phyloP scores from a whole-genome alignment of 129 eudicot genomes.

The Escallonia rubra region DNA sequence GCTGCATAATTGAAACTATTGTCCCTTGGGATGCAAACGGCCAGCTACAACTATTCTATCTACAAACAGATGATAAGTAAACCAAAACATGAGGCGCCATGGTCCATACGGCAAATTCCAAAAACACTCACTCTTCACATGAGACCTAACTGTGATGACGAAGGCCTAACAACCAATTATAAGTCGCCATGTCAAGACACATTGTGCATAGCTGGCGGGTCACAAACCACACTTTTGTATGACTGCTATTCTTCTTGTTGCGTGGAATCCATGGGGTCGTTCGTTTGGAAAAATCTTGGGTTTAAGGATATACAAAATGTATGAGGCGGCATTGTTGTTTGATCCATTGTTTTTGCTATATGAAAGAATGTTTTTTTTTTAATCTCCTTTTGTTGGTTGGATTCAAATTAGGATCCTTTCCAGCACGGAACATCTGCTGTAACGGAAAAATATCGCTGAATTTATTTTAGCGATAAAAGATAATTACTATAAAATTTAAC shows the following conservation, averaged over 20 bases:
- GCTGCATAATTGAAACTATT: slow-evolving; percentile 4
- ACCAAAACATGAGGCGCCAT: slow-evolving; percentile 21
- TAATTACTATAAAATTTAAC: too few relatives aligned
- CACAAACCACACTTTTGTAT: too few relatives aligned
- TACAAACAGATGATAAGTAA: slow-evolving; percentile 24
- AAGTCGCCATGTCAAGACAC: slow-evolving; percentile 1
- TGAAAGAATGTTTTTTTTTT: slow-evolving; percentile 12
- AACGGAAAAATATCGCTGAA: too few relatives aligned
- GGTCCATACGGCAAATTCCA: slow-evolving; percentile 19
- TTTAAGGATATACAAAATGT: slow-evolving; percentile 14
- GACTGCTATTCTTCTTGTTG: too few relatives aligned
- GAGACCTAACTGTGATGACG: slow-evolving; percentile 13
- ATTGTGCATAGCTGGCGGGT: background rate
- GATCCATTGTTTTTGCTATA: slow-evolving; percentile 15
- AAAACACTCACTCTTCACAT: background rate
- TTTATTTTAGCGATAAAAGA: too few relatives aligned
- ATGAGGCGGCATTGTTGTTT: slow-evolving; percentile 23
- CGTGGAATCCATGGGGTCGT: too few relatives aligned
- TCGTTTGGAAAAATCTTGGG: too few relatives aligned
- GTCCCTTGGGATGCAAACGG: slow-evolving; percentile 5
- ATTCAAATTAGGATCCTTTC: too few relatives aligned
- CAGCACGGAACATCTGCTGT: too few relatives aligned
- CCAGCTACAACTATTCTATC: background rate
- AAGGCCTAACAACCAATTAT: slow-evolving; percentile 17
- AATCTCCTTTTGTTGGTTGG: background rate